Evolutionary conservation across 2,329 filamentous ascomycete species (phyloP), one percentile per base, ranked within the genome.

Genomic region (Exophiala dermatitidis): DNA sequence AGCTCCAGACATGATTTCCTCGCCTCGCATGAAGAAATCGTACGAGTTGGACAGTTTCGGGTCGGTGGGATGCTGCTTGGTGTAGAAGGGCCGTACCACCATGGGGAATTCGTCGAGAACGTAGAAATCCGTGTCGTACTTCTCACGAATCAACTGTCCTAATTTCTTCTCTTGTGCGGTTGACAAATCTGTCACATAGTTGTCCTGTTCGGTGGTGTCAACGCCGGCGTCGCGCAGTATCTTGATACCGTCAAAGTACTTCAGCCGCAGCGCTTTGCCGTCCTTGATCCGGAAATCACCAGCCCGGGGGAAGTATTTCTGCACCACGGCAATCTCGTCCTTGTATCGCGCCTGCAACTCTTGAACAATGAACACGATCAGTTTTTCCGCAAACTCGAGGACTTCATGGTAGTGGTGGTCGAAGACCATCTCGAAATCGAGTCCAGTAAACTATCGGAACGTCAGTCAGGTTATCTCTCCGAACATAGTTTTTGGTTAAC

Each of bases 71-170:
- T 87, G 86, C 50, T 87, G 83, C 75, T 91, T 88, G 57, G 91
- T 90, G 72, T 96, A 97, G 72, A 95, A 95, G 3, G 91, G 91
- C 31, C 93, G 82, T 19, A 93, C 88, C 36, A 78, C 77, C 70
- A 93, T 83, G 42, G 93, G 93, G 78, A 95, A 98, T 73, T 97
- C 93, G 77, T 97, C 91, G 58, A 98, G 80, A 26, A 94, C 85
- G 74, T 95, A 97, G 75, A 97, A 97, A 74, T 98, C 93, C 56
- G 90, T 93, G 68, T 86, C 81, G 78, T 86, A 95, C 74, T 95
- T 96, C 64, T 88, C 79, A 53, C 88, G 85, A 61, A 97, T 82
- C 45, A 97, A 78, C 29, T 83, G 84, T 53, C 93, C 93, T 5
- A 97, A 83, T n/a, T 85, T 87, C 74, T 70, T 76, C 65, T 77